A percentile compares a stretch with the other conserved stretches of the same genome.
These are phyloP conservation scores for Exophiala phaeomuriformis DNA, from an alignment of 2,329 filamentous ascomycete species.

Conservation along the genomic window DNA sequence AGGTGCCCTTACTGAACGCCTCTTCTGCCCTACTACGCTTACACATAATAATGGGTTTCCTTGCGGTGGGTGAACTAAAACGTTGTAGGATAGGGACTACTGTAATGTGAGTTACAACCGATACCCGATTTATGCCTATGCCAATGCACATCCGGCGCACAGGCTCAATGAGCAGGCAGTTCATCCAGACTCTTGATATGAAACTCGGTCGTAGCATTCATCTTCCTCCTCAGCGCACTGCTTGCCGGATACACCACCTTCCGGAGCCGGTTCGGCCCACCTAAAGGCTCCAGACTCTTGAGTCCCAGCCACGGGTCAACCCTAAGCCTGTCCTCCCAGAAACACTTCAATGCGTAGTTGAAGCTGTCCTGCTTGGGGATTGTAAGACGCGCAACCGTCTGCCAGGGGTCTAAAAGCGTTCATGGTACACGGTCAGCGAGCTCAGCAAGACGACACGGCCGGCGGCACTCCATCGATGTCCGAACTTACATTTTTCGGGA, in stretches of 20 bases:
- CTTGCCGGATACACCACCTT: conserved; percentile 37
- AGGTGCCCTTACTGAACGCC: no score
- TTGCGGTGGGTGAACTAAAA: no score
- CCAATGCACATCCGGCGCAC: no score
- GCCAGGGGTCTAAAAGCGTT: conserved; percentile 36
- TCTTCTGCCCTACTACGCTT: no score
- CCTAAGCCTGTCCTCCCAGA: conserved; percentile 41
- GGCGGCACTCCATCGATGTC: not conserved
- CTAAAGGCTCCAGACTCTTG: conserved; percentile 37
- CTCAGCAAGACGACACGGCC: not conserved
- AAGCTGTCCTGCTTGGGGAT: conserved; percentile 40
- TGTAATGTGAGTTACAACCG: no score
- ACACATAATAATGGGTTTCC: no score
- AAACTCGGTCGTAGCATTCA: conserved; percentile 36
- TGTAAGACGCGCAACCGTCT: conserved; percentile 39
- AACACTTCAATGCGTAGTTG: conserved; percentile 35
- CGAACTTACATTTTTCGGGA: conserved; percentile 20
- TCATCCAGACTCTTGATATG: conserved; percentile 35
- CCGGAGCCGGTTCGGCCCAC: conserved; percentile 36
- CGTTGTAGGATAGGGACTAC: no score
- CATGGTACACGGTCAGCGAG: not conserved
- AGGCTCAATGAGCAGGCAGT: not conserved
- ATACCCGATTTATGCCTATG: no score
- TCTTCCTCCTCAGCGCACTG: conserved; percentile 31
- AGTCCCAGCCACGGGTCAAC: conserved; percentile 40